Percentiles rank a stretch among this genome's conserved stretches.
phyloP scores from a whole-genome alignment of 352 stramenopile genomes.

The Peronospora belbahrii region DNA sequence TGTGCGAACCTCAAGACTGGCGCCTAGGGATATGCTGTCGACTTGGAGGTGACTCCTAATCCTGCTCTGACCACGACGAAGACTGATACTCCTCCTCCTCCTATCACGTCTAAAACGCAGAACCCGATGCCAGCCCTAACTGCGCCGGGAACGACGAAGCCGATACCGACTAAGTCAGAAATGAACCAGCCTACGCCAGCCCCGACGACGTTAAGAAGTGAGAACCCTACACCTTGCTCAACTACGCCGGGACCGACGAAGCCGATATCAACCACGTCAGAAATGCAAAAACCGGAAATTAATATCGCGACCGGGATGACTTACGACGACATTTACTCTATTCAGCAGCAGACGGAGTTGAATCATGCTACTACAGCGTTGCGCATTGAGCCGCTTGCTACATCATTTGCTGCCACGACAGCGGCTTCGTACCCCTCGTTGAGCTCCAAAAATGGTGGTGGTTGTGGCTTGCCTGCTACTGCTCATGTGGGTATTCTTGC shows the following conservation, averaged over 20 bases:
- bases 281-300: too few relatives aligned
- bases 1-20: constrained; percentile 66
- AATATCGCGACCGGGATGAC: too few relatives aligned
- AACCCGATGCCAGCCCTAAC: too few relatives aligned
- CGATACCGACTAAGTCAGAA: too few relatives aligned
- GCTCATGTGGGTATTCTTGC: constrained; percentile 8
- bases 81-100: background rate
- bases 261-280: too few relatives aligned
- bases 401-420: too few relatives aligned
- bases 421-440: too few relatives aligned
- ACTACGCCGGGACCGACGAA: too few relatives aligned
- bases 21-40: constrained; percentile 59
- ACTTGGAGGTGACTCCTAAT: constrained; percentile 3
- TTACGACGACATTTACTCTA: constrained; percentile 14
- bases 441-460: background rate
- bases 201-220: background rate
- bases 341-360: constrained; percentile 8
- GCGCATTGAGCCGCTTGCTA: too few relatives aligned
- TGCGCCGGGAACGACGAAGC: too few relatives aligned
- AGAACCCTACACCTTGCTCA: too few relatives aligned
- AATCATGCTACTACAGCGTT: too few relatives aligned
- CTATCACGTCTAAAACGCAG: background rate
- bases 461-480: background rate
- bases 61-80: constrained; percentile 13
- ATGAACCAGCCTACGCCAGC: constrained; percentile 1